Percentiles rank a stretch among this genome's conserved stretches.
phyloP scores from a whole-genome alignment of 2,329 filamentous ascomycete species.

The Emmonsiellopsis sp. region DNA sequence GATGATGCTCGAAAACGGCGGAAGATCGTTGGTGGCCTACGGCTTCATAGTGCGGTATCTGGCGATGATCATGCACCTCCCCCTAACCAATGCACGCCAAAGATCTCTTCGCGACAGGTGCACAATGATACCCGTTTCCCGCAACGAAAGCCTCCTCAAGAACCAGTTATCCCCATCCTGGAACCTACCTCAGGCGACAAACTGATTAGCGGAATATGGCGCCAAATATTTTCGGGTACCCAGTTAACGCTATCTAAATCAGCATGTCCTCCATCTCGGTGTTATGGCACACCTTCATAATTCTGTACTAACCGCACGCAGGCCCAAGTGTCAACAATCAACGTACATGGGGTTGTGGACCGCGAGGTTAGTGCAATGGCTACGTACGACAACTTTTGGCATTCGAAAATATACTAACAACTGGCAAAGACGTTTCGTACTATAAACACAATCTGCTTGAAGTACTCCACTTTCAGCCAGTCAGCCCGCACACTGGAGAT shows the following conservation, averaged over 20 bases:
- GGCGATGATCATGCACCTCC: neutral
- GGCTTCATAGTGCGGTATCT: conserved; percentile 12
- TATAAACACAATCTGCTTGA: conserved; percentile 17
- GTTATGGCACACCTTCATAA: neutral
- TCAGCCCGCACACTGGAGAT: conserved; percentile 50
- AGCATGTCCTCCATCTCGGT: conserved; percentile 7
- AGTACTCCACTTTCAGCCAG: conserved; percentile 36
- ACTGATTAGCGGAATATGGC: conserved; percentile 42
- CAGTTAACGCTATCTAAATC: conserved; percentile 11
- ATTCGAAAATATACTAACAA: neutral
- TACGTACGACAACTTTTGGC: neutral
- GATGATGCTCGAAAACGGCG: conserved; percentile 15
- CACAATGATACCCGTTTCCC: conserved; percentile 20
- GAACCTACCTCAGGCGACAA: conserved; percentile 42
- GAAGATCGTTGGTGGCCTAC: conserved; percentile 25
- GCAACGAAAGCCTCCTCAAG: conserved; percentile 15
- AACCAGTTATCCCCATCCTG: conserved; percentile 30
- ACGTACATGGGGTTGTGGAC: conserved; percentile 1
- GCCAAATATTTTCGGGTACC: conserved; percentile 33
- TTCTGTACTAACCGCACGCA: neutral
- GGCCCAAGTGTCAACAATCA: neutral
- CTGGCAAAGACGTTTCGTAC: conserved; percentile 14
- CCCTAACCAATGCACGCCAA: neutral
- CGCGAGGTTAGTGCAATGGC: conserved; percentile 1
- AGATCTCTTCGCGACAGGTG: conserved; percentile 14